These are phyloP conservation scores for Ceratocystiopsis minuta DNA, from an alignment of 2,329 filamentous ascomycete species.

Conservation along the genomic window DNA sequence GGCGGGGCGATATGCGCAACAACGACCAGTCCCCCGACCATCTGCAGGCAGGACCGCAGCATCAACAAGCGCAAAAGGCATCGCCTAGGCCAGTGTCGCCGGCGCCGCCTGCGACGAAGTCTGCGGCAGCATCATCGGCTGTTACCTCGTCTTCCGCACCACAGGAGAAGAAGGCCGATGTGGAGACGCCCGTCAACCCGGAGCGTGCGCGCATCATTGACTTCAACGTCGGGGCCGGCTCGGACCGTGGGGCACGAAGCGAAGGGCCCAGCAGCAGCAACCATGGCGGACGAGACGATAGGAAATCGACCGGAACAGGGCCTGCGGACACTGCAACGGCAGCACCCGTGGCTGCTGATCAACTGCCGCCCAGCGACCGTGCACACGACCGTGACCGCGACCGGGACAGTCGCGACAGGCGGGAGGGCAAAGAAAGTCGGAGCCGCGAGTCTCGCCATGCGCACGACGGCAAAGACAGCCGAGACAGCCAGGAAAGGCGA, in stretches of 20 bases:
- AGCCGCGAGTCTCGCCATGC: background rate
- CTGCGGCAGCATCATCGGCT: background rate
- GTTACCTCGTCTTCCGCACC: background rate
- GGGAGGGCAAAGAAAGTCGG: background rate
- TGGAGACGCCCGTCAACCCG: conserved; percentile 27
- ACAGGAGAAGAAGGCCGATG: background rate
- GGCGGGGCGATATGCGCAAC: no score
- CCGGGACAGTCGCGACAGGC: conserved; percentile 16
- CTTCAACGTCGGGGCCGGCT: no score
- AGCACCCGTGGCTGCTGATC: no score
- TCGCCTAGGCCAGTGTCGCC: no score
- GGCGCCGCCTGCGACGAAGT: background rate
- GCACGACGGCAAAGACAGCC: conserved; percentile 8
- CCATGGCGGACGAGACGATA: conserved; percentile 2
- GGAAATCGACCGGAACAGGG: no score
- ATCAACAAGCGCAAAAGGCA: no score
- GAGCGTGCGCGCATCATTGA: conserved; percentile 32
- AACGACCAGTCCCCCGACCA: no score
- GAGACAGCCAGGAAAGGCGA: conserved; percentile 6
- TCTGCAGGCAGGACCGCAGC: no score
- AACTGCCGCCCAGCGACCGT: no score
- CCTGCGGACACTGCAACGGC: no score
- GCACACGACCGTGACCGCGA: conserved; percentile 23
- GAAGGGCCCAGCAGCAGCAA: no score
- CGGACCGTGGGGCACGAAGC: no score